Conservation (phyloP, 192 early-diverging fungal species). For the Rhizophagus prolifer region DNA sequence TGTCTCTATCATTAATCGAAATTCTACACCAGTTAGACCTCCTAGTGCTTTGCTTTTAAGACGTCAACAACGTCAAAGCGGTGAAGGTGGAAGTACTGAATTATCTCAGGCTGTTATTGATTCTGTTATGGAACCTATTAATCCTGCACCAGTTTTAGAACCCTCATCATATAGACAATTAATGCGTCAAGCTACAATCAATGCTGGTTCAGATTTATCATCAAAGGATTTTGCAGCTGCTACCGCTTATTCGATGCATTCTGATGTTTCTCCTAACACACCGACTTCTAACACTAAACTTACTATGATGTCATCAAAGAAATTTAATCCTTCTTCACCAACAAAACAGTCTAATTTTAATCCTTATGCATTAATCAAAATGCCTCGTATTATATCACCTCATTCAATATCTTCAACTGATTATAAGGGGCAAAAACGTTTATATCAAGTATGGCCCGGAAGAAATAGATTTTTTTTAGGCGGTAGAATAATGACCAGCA, state of each 20-base stretch:
- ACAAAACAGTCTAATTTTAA: background rate
- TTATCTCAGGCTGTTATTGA: constrained; percentile 9
- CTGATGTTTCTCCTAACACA: background rate
- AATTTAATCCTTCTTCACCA: background rate
- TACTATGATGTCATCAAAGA: background rate
- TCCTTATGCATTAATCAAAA: background rate
- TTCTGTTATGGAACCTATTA: constrained; percentile 14
- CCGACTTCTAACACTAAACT: background rate
- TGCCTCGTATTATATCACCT: background rate
- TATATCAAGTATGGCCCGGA: constrained; percentile 53
- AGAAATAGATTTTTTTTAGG: constrained; percentile 59
- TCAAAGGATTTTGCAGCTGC: constrained; percentile 2
- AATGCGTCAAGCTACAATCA: background rate
- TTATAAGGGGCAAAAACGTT: constrained; percentile 4
- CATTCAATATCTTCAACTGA: background rate
- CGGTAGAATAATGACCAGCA: constrained; percentile 68
- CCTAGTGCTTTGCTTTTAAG: constrained; percentile 10
- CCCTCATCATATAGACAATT: constrained; percentile 3
- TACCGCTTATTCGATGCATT: constrained; percentile 11
- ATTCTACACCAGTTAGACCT: background rate
- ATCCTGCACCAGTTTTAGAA: constrained; percentile 1
- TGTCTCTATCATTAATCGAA: background rate
- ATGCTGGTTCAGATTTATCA: background rate
- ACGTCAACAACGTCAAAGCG: constrained; percentile 7
- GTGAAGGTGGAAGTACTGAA: constrained; percentile 1